Base-by-base conservation (phyloP, 176 grass and related monocot genomes). In the Saccharum officinarum region DNA sequence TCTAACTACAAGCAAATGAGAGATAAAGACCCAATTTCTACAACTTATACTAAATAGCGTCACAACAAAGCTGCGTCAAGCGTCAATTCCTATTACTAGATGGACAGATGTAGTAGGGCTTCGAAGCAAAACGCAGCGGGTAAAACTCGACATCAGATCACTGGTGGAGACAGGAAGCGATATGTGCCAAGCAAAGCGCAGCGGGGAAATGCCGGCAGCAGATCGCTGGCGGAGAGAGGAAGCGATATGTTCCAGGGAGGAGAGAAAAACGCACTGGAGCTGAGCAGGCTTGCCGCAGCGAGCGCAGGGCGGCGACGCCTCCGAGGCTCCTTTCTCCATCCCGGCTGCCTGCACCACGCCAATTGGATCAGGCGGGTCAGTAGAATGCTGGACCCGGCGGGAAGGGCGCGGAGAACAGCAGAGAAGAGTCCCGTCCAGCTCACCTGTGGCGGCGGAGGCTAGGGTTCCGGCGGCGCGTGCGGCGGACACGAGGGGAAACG, bases 241-340 rank as follows among this genome's bases (percentile, higher is more conserved):
- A 54, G 10, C 46, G 44, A 17, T 78, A 26, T 33, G 76, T 36
- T 57, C 33, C 3, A 5, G 17, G 25, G 47, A 28, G 63, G 13
- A 33, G 23, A 36, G 46, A 69, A 5, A 39, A 46, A 73, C 88
- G 61, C 90, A 98, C 93, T 95, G 96, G 17, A 98, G 89, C 17
- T 46, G 62, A 46, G 93, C 96, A 20, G 96, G 96, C 85, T 98
- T 95, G 77, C 93, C 93, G 73, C 97, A 99, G 78, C 84, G 92
- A 84, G 76, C 90, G 84, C 93, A 99, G 66, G 82, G 73, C 42
- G 91, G 39, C 33, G 86, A 84, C 38, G 88, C 82, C 72, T 96
- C 97, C 17, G 86, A 11, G 45, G 75, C 74, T 31, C 39, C 89
- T 71, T 94, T 97, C 68, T 92, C 88, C 97, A 99, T 99, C 78